Conservation (phyloP, 495 filamentous ascomycete genomes). For the Trichoderma virens region DNA sequence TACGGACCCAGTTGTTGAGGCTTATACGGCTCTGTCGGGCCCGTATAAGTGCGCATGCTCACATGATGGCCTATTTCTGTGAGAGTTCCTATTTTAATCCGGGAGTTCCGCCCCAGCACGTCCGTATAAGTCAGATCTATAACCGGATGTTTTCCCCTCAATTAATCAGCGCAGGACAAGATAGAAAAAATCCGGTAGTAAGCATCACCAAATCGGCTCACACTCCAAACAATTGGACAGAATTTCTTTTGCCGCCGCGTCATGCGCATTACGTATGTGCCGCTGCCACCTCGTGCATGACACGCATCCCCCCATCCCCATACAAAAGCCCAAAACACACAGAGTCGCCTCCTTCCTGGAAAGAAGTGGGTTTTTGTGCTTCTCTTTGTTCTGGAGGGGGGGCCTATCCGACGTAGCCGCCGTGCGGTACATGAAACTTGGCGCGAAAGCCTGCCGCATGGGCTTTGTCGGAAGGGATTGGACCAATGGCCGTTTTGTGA, state of each 20-base stretch:
- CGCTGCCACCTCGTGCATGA: neutral
- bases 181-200: too few relatives aligned
- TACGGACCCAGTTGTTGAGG: too few relatives aligned
- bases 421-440: too few relatives aligned
- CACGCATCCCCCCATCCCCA: neutral
- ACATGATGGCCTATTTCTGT: neutral
- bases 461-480: too few relatives aligned
- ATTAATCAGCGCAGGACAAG: too few relatives aligned
- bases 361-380: too few relatives aligned
- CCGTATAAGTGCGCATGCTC: neutral
- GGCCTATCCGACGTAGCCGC: too few relatives aligned
- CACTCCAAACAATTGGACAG: neutral
- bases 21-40: neutral
- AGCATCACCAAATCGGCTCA: neutral
- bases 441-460: too few relatives aligned
- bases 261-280: constrained; percentile 1
- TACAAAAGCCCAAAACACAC: too few relatives aligned
- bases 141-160: neutral
- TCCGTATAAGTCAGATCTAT: neutral
- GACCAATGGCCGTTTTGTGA: too few relatives aligned
- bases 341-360: too few relatives aligned
- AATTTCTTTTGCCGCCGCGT: neutral
- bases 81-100: neutral
- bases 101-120: neutral
- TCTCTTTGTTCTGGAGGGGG: too few relatives aligned